These are phyloP conservation scores for Lophiostoma macrostomum DNA, from an alignment of 495 filamentous ascomycete genomes.

Conservation along the genomic window DNA sequence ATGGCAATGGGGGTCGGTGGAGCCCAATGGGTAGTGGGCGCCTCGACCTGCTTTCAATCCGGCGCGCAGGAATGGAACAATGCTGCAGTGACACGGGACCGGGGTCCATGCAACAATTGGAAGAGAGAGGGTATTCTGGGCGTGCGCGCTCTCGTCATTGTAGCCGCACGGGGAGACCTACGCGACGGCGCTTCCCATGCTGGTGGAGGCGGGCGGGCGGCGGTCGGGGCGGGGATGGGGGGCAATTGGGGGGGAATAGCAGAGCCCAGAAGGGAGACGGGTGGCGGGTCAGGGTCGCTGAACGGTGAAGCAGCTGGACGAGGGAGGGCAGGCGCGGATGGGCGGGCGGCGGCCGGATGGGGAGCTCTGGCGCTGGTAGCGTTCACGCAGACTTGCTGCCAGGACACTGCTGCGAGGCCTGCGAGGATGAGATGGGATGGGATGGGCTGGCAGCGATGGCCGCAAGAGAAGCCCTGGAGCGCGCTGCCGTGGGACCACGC, in stretches of 20 bases:
- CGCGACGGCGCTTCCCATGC: constrained; percentile 29
- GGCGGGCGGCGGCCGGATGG: no score
- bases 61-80: constrained; percentile 34
- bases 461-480: not conserved
- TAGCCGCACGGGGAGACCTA: constrained; percentile 8
- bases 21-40: constrained; percentile 22
- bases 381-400: no score
- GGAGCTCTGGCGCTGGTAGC: no score
- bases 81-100: constrained; percentile 31
- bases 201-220: constrained; percentile 19
- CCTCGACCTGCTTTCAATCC: constrained; percentile 25
- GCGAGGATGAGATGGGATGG: constrained; percentile 1
- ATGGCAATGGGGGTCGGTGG: constrained; percentile 7
- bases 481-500: constrained; percentile 19
- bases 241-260: not conserved
- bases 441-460: not conserved
- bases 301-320: no score
- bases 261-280: no score
- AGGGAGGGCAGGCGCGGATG: no score
- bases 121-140: constrained; percentile 33
- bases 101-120: constrained; percentile 33
- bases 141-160: constrained; percentile 22
- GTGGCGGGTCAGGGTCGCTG: no score
- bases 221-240: constrained; percentile 3
- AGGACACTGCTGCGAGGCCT: no score